phyloP scores from a whole-genome alignment of 2,329 filamentous ascomycete species.

The Epichloe glyceriae region DNA sequence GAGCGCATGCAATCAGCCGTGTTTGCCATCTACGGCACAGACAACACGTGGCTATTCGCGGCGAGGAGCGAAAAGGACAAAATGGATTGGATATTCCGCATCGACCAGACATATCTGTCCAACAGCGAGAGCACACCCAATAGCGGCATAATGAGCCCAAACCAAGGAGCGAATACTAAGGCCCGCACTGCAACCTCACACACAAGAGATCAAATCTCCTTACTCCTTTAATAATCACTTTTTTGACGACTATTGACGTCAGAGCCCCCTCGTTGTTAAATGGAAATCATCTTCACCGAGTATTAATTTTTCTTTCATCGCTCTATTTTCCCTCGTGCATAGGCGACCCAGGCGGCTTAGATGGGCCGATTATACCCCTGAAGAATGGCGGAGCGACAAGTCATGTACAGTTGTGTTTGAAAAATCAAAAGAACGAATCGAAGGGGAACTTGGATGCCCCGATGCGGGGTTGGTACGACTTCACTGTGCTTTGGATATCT shows the following conservation, averaged over 20 bases:
- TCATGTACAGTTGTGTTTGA: not conserved
- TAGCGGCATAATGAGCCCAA: constrained; percentile 25
- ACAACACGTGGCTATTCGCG: constrained; percentile 92
- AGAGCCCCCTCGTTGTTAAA: not conserved
- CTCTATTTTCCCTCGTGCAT: not conserved
- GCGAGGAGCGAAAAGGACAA: constrained; percentile 83
- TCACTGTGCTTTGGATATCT: too few relatives aligned
- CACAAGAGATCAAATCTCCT: too few relatives aligned
- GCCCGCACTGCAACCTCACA: not conserved
- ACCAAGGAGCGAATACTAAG: constrained; percentile 18
- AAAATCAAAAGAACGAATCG: not conserved
- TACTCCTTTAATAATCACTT: not conserved
- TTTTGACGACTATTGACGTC: not conserved
- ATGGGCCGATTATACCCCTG: constrained; percentile 5
- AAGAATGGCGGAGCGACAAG: not conserved
- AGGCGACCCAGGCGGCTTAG: constrained; percentile 2
- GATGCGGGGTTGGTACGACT: too few relatives aligned
- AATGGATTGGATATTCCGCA: constrained; percentile 90
- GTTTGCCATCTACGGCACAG: constrained; percentile 86
- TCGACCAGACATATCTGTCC: constrained; percentile 65
- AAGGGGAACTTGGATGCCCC: not conserved
- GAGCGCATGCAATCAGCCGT: constrained; percentile 56
- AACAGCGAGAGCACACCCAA: constrained; percentile 28
- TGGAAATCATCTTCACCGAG: too few relatives aligned
- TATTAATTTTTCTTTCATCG: not conserved